Base-by-base conservation (phyloP, 495 filamentous ascomycete species). In the Penicillium macrosclerotiorum region DNA sequence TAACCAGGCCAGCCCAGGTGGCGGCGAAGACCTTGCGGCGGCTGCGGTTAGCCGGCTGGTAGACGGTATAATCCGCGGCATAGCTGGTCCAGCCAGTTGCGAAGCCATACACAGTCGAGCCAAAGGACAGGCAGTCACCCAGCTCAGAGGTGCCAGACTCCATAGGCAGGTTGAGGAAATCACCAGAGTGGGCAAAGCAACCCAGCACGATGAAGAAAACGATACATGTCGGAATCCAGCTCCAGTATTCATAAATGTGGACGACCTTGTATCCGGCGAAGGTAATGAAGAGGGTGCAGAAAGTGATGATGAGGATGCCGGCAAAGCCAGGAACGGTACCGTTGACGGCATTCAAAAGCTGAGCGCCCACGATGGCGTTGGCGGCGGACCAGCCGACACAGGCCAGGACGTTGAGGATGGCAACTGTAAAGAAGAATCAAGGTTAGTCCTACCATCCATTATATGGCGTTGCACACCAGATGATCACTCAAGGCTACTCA, bases 31-130 rank as follows among this genome's bases (percentile, higher is more conserved):
- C 71, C 36, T 77, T 79, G 27, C 58, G 60, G 17, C 80, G 75
- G 36, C 79, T 78, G 33, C 75, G 75, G 43, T 67, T 67, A 1
- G 73, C 63, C 1, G 88, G 88, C 51, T 90, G 88, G 63, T 94
- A 92, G 8, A 89, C 85, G 16, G 85, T 89, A 66, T 91, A 92
- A 55, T 93, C 88, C 27, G 88, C 84, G 0, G 88, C 85, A 49
- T 86, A 89, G 13, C 78, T 81, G 7, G 83, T 85, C 88, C 88
- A 93, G 12, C 87, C 88, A 1, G 86, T 88, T 0, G 82, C 85
- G 52, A 90, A 92, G 11, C 88, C 86, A 47, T 79, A 90, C 16
- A 90, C 76, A 8, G 81, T 81, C 1, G 86, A 80, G 3, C 83
- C 84, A 51, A 89, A 91, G 32, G 81, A 86, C 16, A 94, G 75